A percentile compares a stretch with the other conserved stretches of the same genome.
Evolutionary conservation across 163 green algal species (phyloP).

Genomic region (Botryococcus braunii): DNA sequence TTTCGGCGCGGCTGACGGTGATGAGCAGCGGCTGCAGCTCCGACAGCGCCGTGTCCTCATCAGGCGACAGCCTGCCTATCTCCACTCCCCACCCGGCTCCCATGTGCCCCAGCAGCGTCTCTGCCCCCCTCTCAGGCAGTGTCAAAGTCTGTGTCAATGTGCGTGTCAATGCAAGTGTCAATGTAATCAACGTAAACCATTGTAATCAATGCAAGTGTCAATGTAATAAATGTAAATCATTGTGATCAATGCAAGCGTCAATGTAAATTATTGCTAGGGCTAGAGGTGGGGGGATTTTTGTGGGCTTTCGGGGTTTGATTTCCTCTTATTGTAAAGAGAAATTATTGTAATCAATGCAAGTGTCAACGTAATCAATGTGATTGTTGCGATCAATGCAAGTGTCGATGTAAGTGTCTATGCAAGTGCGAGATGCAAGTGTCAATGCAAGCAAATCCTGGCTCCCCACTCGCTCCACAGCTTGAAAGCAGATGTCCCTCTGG

Average conservation of each 20-base stretch:
- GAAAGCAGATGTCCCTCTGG: no score
- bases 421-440: no score
- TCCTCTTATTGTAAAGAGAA: no score
- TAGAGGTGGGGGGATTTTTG: no score
- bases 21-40: slow-evolving; percentile 22
- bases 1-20: not conserved
- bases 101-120: slow-evolving; percentile 16
- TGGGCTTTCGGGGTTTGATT: no score
- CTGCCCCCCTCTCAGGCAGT: not conserved
- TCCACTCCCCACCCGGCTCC: slow-evolving; percentile 16
- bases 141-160: not conserved
- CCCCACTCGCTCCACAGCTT: no score
- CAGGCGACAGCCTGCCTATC: slow-evolving; percentile 22
- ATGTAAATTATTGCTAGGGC: no score
- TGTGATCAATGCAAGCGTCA: no score
- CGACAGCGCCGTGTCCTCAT: slow-evolving; percentile 16
- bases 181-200: not conserved
- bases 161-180: not conserved
- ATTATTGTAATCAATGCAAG: not conserved
- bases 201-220: not conserved
- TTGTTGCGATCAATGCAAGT: no score
- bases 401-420: no score
- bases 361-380: not conserved
- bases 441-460: no score
- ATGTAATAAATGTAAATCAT: not conserved